Conservation (phyloP, 2,329 filamentous ascomycete species). For the Penicillium frequentans region DNA sequence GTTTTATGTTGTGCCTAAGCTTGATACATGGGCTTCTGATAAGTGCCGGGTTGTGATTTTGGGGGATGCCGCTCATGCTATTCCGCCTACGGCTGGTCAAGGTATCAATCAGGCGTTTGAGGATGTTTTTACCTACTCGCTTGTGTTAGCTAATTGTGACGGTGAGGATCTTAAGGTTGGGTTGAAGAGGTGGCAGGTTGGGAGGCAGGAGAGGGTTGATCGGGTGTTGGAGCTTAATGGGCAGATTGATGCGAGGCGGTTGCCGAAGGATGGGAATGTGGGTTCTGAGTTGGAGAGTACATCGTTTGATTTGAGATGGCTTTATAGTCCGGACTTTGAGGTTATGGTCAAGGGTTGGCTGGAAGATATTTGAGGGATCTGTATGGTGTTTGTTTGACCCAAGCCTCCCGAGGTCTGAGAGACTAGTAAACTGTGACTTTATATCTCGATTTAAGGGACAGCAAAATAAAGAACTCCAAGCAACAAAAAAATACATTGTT, state of each 20-base stretch:
- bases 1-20: constrained; percentile 50
- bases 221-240: constrained; percentile 50
- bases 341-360: constrained; percentile 34
- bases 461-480: too few species aligned
- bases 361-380: not conserved
- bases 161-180: constrained; percentile 26
- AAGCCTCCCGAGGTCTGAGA: too few species aligned
- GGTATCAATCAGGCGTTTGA: constrained; percentile 61
- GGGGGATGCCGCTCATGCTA: constrained; percentile 65
- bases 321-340: constrained; percentile 45
- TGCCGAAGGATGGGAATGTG: constrained; percentile 35
- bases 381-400: too few species aligned
- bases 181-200: constrained; percentile 49
- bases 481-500: too few species aligned
- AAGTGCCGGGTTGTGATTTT: constrained; percentile 46
- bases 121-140: constrained; percentile 50
- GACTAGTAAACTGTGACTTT: too few species aligned
- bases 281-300: constrained; percentile 18
- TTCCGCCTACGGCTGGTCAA: constrained; percentile 60
- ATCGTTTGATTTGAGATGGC: constrained; percentile 43
- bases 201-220: constrained; percentile 50
- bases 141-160: constrained; percentile 35
- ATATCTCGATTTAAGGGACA: too few species aligned
- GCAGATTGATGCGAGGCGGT: constrained; percentile 49
- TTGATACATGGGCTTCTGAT: constrained; percentile 47